Base-by-base conservation (phyloP, 257 asterid species). In the Solanum chmielewskii region DNA sequence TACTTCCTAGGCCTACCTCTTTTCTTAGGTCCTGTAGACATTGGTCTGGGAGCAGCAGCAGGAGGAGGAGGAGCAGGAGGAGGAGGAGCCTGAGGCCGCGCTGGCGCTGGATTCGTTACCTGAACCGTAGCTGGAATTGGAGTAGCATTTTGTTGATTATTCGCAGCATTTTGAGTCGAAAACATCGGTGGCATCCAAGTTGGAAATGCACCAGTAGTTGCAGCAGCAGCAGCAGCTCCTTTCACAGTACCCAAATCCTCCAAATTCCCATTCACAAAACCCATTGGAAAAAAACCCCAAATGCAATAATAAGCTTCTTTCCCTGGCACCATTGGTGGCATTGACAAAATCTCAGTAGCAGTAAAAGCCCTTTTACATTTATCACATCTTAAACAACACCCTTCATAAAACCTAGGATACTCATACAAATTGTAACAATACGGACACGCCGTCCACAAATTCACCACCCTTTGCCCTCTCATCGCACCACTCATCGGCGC, bases 241-340 rank as follows among this genome's bases (percentile, higher is more conserved):
- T 83, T 86, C 68, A 45, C 89, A 5, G 69, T 73, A 4, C 85
- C 92, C 52, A 84, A 42, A 62, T 90, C 87, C 15, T 85, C 92
- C 45, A 83, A 45, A 66, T 90, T 86, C 35, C 91, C 94, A 1
- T 83, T 16, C 88, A 86, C 86, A 85, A 96, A 94, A 25, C 98
- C 95, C 98, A 95, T 94, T 2, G 98, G 99, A 1, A 95, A 96
- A 69, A 95, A 92, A 0, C 98, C 99, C 98, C 97, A 96, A 84
- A 98, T 93, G 88, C 98, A 96, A 84, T 94, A 94, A 85, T 96
- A 96, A 7, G 96, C 98, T 87, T 95, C 98, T 78, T 88, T 91
- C 86, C 98, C 99, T 2, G 97, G 98, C 35, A 95, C 98, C 83
- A 85, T 11, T 6, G 98, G 98, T 62, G 99, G 99, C 95, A 93